A percentile compares a stretch with the other conserved stretches of the same genome.
Evolutionary conservation across 2,329 filamentous ascomycete species (phyloP).

Genomic region (Ophidiomyces ophidiicola): DNA sequence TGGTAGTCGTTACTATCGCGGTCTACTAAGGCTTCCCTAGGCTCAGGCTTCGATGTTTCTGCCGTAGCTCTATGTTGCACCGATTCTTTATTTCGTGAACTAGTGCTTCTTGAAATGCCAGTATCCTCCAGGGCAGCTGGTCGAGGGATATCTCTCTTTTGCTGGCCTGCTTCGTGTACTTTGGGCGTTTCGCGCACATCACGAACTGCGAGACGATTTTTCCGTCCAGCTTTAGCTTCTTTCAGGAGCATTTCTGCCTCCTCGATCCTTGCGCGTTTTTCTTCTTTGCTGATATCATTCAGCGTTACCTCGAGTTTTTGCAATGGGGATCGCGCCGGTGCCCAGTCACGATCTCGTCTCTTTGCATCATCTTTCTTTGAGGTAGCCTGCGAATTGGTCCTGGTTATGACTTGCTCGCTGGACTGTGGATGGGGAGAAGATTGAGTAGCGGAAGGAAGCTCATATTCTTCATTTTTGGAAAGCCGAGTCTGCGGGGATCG

Average conservation of each 20-base stretch:
- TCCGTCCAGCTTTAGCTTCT: conserved; percentile 33
- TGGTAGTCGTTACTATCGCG: conserved; percentile 13
- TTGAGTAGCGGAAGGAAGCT: conserved; percentile 3
- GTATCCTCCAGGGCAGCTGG: conserved; percentile 12
- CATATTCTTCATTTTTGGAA: conserved; percentile 1
- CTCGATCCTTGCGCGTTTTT: conserved; percentile 73
- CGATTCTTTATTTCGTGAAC: conserved; percentile 12
- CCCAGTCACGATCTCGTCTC: conserved; percentile 39
- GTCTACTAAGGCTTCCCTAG: conserved; percentile 11
- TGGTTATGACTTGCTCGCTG: conserved; percentile 6
- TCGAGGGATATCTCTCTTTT: conserved; percentile 1
- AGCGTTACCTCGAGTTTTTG: conserved; percentile 87
- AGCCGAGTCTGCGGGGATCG: conserved; percentile 5
- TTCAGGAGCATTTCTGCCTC: conserved; percentile 65
- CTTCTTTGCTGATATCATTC: conserved; percentile 87
- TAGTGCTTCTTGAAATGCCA: conserved; percentile 14
- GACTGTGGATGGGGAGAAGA: conserved; percentile 6
- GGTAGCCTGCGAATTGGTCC: conserved; percentile 13
- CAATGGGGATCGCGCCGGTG: conserved; percentile 74
- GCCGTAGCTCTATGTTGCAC: conserved; percentile 14
- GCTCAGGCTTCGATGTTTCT: conserved; percentile 16
- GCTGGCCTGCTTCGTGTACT: not conserved
- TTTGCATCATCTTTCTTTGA: conserved; percentile 17
- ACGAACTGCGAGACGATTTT: conserved; percentile 11
- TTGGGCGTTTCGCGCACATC: conserved; percentile 8